Evolutionary conservation across 768 basidiomycete species (phyloP).

Genomic region (Kwoniella heveanensis): DNA sequence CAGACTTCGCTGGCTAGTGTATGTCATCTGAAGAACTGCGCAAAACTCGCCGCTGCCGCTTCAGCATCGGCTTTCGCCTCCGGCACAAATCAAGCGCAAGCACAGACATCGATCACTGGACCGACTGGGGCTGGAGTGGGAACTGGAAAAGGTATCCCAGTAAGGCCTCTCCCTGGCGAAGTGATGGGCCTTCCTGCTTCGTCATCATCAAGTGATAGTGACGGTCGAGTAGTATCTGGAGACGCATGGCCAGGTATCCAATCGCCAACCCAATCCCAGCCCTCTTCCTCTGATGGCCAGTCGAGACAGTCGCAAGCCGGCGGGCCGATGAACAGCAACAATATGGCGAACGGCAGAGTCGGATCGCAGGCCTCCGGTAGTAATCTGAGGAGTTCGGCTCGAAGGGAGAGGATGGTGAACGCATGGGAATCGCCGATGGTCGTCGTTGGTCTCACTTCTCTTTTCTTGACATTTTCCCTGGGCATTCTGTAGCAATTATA

Average conservation of each 20-base stretch:
- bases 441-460: background rate
- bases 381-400: background rate
- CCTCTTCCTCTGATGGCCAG: background rate
- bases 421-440: background rate
- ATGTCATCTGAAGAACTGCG: constrained; percentile 25
- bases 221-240: background rate
- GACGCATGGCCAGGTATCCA: constrained; percentile 1
- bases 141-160: constrained; percentile 19
- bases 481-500: background rate
- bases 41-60: background rate
- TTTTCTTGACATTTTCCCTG: background rate
- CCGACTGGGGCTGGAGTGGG: background rate
- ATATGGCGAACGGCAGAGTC: background rate
- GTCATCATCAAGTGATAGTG: background rate
- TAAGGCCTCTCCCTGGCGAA: constrained; percentile 29
- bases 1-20: constrained; percentile 10
- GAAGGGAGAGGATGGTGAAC: background rate
- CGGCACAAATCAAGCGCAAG: too few species aligned
- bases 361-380: background rate
- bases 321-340: background rate
- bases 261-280: constrained; percentile 1
- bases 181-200: constrained; percentile 1
- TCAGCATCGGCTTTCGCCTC: background rate
- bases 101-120: too few species aligned
- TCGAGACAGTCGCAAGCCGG: background rate